Conservation (phyloP, 1,284 basidiomycete genomes). For the Fistulina hepatica region DNA sequence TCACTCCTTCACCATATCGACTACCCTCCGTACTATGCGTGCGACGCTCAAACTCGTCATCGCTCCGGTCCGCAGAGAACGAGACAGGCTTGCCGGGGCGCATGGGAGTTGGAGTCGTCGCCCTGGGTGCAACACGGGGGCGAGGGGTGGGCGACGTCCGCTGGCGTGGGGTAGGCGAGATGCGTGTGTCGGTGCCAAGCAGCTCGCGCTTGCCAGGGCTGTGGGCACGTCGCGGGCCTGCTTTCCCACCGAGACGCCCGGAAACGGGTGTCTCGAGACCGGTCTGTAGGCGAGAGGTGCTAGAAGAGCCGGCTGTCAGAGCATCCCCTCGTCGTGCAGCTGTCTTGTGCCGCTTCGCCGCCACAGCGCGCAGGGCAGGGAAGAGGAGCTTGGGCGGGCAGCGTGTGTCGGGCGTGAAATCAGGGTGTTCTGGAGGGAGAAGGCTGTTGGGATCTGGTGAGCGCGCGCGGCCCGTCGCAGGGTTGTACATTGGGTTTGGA, state of each 20-base stretch:
- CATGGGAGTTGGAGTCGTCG: no score
- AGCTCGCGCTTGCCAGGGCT: not conserved
- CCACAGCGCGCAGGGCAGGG: constrained; percentile 25
- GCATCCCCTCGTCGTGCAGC: not conserved
- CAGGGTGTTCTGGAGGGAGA: constrained; percentile 39
- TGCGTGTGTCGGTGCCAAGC: not conserved
- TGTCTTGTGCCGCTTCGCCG: constrained; percentile 1
- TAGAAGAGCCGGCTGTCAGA: no score
- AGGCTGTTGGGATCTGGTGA: constrained; percentile 31
- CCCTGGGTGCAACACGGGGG: no score
- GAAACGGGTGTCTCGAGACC: no score
- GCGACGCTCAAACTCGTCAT: no score
- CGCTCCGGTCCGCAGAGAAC: no score
- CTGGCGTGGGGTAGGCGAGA: not conserved
- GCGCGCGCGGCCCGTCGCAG: constrained; percentile 25
- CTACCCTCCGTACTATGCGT: no score
- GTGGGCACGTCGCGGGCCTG: constrained; percentile 1
- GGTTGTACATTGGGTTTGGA: constrained; percentile 41
- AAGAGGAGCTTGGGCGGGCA: constrained; percentile 42
- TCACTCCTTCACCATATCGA: no score
- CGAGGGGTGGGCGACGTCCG: not conserved
- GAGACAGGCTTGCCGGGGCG: no score
- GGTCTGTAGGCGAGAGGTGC: no score
- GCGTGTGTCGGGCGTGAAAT: constrained; percentile 37
- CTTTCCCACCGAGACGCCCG: constrained; percentile 2